A percentile compares a stretch with the other conserved stretches of the same genome.
phyloP scores from a whole-genome alignment of 78 protist genomes.

The Pigoraptor vietnamica region DNA sequence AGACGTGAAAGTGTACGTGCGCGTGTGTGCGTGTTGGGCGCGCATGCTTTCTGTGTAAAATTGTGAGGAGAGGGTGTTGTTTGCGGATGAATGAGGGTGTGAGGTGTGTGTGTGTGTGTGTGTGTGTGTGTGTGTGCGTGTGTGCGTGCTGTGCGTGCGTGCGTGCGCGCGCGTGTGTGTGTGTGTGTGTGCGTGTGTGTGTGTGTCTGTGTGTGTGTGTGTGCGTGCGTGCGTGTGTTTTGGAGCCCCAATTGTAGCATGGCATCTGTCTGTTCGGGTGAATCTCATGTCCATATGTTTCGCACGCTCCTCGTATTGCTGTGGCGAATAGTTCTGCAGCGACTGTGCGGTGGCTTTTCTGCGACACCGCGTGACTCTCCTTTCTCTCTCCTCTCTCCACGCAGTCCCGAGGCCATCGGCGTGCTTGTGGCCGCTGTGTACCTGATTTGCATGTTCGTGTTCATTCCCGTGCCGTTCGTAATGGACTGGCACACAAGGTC shows the following conservation, averaged over 20 bases:
- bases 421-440: slow-evolving; percentile 61
- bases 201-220: too few relatives aligned
- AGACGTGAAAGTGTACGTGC: neutral
- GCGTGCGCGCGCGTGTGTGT: too few relatives aligned
- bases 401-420: slow-evolving; percentile 85
- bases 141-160: too few relatives aligned
- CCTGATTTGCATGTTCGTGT: slow-evolving; percentile 57
- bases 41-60: too few relatives aligned
- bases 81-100: neutral
- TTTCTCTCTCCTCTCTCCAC: neutral
- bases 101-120: neutral
- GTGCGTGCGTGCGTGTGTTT: too few relatives aligned
- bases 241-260: too few relatives aligned
- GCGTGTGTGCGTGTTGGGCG: neutral
- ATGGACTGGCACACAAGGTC: too few relatives aligned
- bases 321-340: neutral
- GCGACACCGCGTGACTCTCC: neutral
- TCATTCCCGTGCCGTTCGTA: slow-evolving; percentile 40
- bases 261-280: neutral
- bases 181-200: too few relatives aligned
- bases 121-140: too few relatives aligned
- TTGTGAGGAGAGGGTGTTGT: too few relatives aligned
- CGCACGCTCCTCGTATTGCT: neutral
- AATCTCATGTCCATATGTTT: neutral
- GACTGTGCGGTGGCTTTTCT: neutral